Base-by-base conservation (phyloP, 192 early-diverging fungal species). In the Chytriomyces sp. region DNA sequence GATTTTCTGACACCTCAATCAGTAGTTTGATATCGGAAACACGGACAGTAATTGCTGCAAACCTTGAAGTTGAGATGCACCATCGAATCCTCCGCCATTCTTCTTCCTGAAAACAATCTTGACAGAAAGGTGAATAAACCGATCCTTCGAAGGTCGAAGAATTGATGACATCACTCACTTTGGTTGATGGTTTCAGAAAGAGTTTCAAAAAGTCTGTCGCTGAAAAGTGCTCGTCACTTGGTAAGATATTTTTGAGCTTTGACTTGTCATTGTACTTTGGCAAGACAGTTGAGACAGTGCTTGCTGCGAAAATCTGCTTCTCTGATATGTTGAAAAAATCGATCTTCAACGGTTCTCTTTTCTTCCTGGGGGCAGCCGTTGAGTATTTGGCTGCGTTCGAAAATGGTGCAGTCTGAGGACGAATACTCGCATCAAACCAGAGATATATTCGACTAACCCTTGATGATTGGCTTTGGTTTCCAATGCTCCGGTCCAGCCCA, bases 401-500 rank as follows among this genome's bases (percentile, higher is more conserved):
- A 57, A 20, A 64, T 28, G 62, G 0, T 18, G 59, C 35, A 72
- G n/a, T 72, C 13, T 20, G 63, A 47, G 35, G 23, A 71, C 18
- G 23, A 71, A 59, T 10, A 71, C 35, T 35, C 35, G 35, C 1
- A 35, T 35, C 35, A 35, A 35, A 35, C 35, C 7, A 24, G 50
- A 50, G 23, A 59, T 59, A 20, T 23, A 10, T 7, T 45, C 66
- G 45, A 63, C 57, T 26, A 9, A 72, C 69, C 53, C 45, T 72
- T 72, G 26, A 73, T 73, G 45, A 76, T 76, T 8, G 75, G 75
- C 48, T 69, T 67, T 7, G 77, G 77, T 65, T 79, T 94, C 96
- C 96, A 98, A 79, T 94, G 93, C 72, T 93, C 94, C 11, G 96
- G 94, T 13, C 97, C 97, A 7, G 96, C 97, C 97, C 97, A 98